Percentiles rank a stretch among this genome's conserved stretches.
phyloP scores from a whole-genome alignment of 305 asterid genomes.

The Caryopteris hybrid region DNA sequence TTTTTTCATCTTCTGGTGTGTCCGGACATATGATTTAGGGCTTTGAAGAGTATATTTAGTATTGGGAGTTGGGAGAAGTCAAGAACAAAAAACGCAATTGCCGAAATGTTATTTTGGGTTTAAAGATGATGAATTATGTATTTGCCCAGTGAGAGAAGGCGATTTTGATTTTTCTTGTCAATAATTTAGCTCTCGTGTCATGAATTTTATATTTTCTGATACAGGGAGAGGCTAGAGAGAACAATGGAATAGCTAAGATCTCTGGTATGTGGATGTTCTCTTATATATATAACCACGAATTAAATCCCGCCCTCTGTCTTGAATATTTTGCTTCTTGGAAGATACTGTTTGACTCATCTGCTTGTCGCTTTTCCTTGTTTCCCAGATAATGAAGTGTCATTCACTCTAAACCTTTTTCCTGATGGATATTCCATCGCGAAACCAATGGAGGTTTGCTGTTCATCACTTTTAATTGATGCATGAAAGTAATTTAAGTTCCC shows the following conservation, averaged over 20 bases:
- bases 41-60: neutral
- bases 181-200: neutral
- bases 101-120: neutral
- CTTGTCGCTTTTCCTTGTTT: constrained; percentile 6
- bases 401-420: constrained; percentile 67
- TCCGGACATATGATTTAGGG: constrained; percentile 12
- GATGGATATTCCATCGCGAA: constrained; percentile 86
- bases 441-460: constrained; percentile 61
- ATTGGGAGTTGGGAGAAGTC: neutral
- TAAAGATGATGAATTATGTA: neutral
- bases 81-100: neutral
- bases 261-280: constrained; percentile 36
- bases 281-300: neutral
- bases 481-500: constrained; percentile 2
- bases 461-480: constrained; percentile 14
- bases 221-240: constrained; percentile 34
- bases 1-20: neutral
- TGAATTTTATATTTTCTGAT: constrained; percentile 14
- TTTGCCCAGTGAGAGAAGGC: neutral
- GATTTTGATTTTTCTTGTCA: neutral
- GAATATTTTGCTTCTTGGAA: neutral
- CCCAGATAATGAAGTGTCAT: constrained; percentile 71
- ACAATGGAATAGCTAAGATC: constrained; percentile 28
- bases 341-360: neutral
- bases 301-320: neutral